Evolutionary conservation across 805 yeast species (phyloP), one percentile per base, ranked within the genome.

Genomic region (Barnettozyma botsteinii): DNA sequence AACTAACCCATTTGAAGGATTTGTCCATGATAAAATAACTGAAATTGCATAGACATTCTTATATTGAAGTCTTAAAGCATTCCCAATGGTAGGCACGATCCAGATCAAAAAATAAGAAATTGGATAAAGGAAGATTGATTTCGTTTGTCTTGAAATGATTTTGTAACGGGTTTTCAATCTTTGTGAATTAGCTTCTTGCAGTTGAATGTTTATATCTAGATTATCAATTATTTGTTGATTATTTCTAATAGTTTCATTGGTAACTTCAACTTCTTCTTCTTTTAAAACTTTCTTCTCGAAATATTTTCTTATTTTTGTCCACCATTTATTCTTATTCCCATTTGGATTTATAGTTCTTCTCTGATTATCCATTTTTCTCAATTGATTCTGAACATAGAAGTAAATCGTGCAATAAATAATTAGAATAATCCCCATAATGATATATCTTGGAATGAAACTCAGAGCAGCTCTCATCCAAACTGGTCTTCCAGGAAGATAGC

Each of bases 401-500:
- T 88, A 88, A 37, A 88, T 80, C 28, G 81, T 67, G 36, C 75
- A 64, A 59, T 88, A 88, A 33, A 86, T 75, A 4, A 69, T 57
- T 26, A 85, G 52, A 47, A 89, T 84, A 20, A 72, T 53, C 9
- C 83, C 55, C 43, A 84, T 72, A 40, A 88, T 73, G 42, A 75
- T 60, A 56, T 78, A 87, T 36, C 96, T 69, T 11, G 94, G 88
- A 2, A 78, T 79, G 95, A 95, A 89, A 48, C 87, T 75, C 36
- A 88, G 62, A 2, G 68, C 87, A 29, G 82, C 55, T 42, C 86
- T 66, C 56, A 78, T 81, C 93, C 93, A 87, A 7, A 70, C 55
- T 0, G 94, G 94, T 2, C 62, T 46, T 31, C 76, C 75, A 0
- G 95, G 88, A 41, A 88, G 64, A 57, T 82, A 86, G 56, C 95